phyloP scores from a whole-genome alignment of 805 yeast genomes.

The Myxozyma udenii region DNA sequence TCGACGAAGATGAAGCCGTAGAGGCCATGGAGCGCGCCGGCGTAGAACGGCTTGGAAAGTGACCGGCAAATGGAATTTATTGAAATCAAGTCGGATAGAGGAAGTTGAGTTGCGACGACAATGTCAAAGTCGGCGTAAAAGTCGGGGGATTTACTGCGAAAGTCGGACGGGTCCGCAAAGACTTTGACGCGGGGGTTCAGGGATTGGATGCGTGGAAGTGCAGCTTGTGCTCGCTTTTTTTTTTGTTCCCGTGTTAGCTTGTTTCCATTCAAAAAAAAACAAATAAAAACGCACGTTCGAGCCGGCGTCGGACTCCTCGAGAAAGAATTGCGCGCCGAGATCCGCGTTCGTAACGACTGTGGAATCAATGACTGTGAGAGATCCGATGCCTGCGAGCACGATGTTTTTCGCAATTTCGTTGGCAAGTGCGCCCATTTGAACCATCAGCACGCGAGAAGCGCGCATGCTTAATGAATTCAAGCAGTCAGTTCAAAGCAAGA shows the following conservation, averaged over 20 bases:
- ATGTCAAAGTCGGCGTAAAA: conserved; percentile 61
- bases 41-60: conserved; percentile 62
- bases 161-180: conserved; percentile 38
- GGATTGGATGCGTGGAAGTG: conserved; percentile 57
- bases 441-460: conserved; percentile 63
- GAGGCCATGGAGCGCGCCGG: conserved; percentile 69
- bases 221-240: conserved; percentile 49
- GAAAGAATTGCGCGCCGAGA: conserved; percentile 70
- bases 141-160: conserved; percentile 32
- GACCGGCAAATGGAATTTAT: conserved; percentile 59
- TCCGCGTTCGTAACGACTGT: conserved; percentile 57
- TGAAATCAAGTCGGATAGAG: conserved; percentile 41
- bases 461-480: conserved; percentile 48
- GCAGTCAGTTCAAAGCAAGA: no score
- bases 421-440: conserved; percentile 74
- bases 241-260: not conserved
- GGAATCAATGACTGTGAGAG: conserved; percentile 65
- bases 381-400: conserved; percentile 83
- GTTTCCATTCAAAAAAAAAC: not conserved
- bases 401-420: conserved; percentile 80
- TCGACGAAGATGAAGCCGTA: conserved; percentile 82
- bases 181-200: conserved; percentile 77
- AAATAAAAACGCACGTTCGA: conserved; percentile 28
- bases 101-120: conserved; percentile 70
- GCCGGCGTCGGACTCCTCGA: conserved; percentile 58